phyloP scores from a whole-genome alignment of 2,329 filamentous ascomycete species.

The Leptographium flavum region DNA sequence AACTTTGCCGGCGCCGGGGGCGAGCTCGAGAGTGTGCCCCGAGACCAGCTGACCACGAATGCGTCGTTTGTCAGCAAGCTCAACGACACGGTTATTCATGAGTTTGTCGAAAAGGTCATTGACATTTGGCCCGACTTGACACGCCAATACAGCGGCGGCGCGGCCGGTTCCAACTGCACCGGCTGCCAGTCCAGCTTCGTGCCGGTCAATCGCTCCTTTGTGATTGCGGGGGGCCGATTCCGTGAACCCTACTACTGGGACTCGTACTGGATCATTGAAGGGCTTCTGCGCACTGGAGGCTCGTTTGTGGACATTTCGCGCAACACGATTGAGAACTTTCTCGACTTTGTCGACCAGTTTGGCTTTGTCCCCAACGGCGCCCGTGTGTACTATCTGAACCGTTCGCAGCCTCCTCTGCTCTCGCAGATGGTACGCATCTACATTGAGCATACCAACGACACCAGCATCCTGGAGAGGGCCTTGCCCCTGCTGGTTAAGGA shows the following conservation, averaged over 20 bases:
- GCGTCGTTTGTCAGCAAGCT: conserved; percentile 43
- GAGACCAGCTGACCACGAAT: conserved; percentile 36
- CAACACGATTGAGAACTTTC: conserved; percentile 57
- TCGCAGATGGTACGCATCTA: conserved; percentile 53
- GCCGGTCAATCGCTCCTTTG: conserved; percentile 51
- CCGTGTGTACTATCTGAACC: conserved; percentile 50
- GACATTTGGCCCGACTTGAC: conserved; percentile 57
- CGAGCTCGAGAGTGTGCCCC: conserved; percentile 41
- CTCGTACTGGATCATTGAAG: conserved; percentile 54
- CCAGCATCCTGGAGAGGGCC: conserved; percentile 42
- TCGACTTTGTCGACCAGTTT: conserved; percentile 49
- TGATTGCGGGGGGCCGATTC: conserved; percentile 59
- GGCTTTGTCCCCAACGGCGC: conserved; percentile 57
- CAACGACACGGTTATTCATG: conserved; percentile 40
- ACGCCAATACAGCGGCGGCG: conserved; percentile 36
- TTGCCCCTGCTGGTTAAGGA: conserved; percentile 49
- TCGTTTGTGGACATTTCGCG: conserved; percentile 47
- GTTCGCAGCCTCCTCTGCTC: conserved; percentile 52
- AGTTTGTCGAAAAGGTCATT: conserved; percentile 51
- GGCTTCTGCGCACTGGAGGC: conserved; percentile 48
- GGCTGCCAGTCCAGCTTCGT: conserved; percentile 52
- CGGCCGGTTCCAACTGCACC: conserved; percentile 28
- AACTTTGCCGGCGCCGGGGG: conserved; percentile 51
- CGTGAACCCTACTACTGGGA: conserved; percentile 61
- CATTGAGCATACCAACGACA: conserved; percentile 50